Evolutionary conservation across 305 asterid species (phyloP).

Genomic region (Nicotiana rustica): DNA sequence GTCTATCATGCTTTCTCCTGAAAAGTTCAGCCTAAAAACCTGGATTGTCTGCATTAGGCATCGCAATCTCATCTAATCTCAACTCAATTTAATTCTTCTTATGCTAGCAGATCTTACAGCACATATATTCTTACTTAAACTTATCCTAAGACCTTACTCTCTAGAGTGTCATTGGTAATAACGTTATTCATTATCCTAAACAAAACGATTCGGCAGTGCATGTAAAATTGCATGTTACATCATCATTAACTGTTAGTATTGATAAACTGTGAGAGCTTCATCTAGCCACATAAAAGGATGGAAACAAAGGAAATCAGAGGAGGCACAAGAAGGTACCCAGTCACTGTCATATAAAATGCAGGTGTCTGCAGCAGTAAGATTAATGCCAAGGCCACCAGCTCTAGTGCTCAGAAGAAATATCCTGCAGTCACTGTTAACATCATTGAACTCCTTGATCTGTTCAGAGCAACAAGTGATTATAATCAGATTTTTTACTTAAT

Average conservation of each 20-base stretch:
- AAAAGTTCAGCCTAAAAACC: slow-evolving; percentile 13
- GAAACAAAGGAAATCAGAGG: background rate
- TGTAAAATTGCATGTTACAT: slow-evolving; percentile 13
- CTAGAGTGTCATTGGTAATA: slow-evolving; percentile 5
- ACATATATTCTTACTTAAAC: background rate
- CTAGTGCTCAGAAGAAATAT: slow-evolving; percentile 96
- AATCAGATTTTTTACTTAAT: background rate
- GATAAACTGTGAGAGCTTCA: background rate
- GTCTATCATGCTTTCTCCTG: background rate
- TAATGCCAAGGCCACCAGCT: slow-evolving; percentile 99
- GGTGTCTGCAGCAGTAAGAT: slow-evolving; percentile 98
- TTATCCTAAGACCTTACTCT: slow-evolving; percentile 3
- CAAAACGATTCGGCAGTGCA: background rate
- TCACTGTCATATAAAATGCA: slow-evolving; percentile 98
- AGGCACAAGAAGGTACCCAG: slow-evolving; percentile 64
- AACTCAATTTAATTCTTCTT: slow-evolving; percentile 14
- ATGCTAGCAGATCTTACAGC: background rate
- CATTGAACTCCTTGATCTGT: slow-evolving; percentile 92
- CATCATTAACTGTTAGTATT: background rate
- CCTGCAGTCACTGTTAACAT: slow-evolving; percentile 60
- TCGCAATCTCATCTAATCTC: slow-evolving; percentile 5
- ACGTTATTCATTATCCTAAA: background rate
- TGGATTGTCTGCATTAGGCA: background rate
- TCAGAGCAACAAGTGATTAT: slow-evolving; percentile 2
- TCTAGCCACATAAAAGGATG: background rate